These are phyloP conservation scores for Collybiopsis confluens DNA, from an alignment of 768 basidiomycete genomes.

Conservation along the genomic window DNA sequence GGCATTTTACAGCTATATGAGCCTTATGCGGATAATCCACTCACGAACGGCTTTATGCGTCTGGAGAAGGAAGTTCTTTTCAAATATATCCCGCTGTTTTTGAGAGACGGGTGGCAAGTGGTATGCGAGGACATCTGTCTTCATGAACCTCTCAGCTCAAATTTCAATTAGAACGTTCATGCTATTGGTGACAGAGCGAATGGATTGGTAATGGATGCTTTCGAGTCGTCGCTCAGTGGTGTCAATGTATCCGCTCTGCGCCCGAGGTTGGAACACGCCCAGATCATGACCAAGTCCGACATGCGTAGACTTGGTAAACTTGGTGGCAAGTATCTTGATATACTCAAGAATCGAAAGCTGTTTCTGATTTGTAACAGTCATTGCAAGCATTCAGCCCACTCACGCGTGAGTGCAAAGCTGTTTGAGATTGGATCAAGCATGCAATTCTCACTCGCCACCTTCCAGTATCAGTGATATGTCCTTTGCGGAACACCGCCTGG, in stretches of 20 bases:
- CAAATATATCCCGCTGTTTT: constrained; percentile 61
- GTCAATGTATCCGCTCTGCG: constrained; percentile 61
- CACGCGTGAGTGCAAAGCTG: constrained; percentile 58
- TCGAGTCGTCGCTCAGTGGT: constrained; percentile 63
- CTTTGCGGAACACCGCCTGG: constrained; percentile 81
- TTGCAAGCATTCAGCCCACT: constrained; percentile 87
- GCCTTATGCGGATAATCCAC: constrained; percentile 77
- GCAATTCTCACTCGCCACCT: background rate
- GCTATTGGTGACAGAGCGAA: constrained; percentile 89
- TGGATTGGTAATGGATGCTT: constrained; percentile 75
- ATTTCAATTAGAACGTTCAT: constrained; percentile 66
- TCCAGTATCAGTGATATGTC: constrained; percentile 81
- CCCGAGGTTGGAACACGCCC: constrained; percentile 87
- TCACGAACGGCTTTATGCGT: constrained; percentile 76
- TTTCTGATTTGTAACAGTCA: constrained; percentile 45
- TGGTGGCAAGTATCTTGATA: constrained; percentile 51
- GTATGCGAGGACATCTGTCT: constrained; percentile 37
- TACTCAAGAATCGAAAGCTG: background rate
- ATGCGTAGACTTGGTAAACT: constrained; percentile 73
- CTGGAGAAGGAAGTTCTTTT: constrained; percentile 57
- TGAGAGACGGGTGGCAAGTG: constrained; percentile 87
- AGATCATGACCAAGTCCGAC: constrained; percentile 76
- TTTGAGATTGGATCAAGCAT: too few species aligned
- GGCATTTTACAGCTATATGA: constrained; percentile 55
- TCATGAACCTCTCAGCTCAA: background rate